Percentiles rank a stretch among this genome's conserved stretches.
Evolutionary conservation across 1,284 basidiomycete species (phyloP).

Genomic region (Peniophora sp.): DNA sequence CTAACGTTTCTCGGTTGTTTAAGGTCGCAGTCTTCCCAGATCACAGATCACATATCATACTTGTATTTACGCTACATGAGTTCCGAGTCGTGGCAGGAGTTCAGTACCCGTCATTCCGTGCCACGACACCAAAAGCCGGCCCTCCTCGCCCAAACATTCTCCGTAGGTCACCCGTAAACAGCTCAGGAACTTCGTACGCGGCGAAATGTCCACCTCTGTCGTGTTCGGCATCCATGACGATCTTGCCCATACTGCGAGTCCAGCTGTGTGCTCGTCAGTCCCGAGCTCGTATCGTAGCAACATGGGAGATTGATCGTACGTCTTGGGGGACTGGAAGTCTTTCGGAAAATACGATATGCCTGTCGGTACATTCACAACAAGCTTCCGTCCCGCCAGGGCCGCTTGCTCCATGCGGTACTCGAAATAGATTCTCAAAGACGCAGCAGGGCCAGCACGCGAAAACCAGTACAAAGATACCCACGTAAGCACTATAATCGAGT

Average conservation of each 20-base stretch:
- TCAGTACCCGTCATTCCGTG: not conserved
- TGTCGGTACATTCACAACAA: too few species aligned
- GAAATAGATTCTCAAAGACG: conserved; percentile 46
- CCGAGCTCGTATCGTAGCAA: too few species aligned
- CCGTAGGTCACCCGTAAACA: not conserved
- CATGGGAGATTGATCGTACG: too few species aligned
- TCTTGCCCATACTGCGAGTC: not conserved
- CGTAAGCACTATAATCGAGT: conserved; percentile 41
- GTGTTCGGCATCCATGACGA: not conserved
- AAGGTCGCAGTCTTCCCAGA: too few species aligned
- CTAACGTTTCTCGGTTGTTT: too few species aligned
- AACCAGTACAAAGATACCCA: conserved; percentile 58
- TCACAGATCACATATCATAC: too few species aligned
- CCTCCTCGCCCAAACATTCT: not conserved
- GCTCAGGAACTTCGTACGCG: not conserved
- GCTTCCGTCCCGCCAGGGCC: too few species aligned
- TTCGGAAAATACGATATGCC: too few species aligned
- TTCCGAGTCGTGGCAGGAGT: too few species aligned
- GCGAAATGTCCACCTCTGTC: not conserved
- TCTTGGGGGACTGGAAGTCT: too few species aligned
- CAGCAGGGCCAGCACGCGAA: conserved; percentile 45
- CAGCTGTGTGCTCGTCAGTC: not conserved
- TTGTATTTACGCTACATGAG: too few species aligned
- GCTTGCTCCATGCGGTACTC: conserved; percentile 20
- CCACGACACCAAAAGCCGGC: not conserved